Percentiles rank a stretch among this genome's conserved stretches.
These are phyloP conservation scores for Didymella pomorum DNA, from an alignment of 2,329 filamentous ascomycete species.

Conservation along the genomic window DNA sequence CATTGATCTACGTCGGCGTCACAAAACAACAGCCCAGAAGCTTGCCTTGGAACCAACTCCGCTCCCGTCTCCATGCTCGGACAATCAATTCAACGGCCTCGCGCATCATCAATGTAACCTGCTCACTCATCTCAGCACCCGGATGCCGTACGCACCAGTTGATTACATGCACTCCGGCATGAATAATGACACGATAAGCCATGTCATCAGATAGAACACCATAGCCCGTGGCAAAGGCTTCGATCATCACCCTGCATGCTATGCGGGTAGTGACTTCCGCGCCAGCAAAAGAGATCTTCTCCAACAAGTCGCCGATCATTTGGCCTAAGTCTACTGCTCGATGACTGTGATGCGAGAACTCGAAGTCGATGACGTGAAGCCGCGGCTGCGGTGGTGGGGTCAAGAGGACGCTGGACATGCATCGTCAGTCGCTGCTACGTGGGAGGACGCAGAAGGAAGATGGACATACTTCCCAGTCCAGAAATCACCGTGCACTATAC, in stretches of 20 bases:
- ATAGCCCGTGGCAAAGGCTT: slow-evolving; percentile 2
- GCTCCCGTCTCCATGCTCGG: not conserved
- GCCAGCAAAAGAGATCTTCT: not conserved
- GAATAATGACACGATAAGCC: not conserved
- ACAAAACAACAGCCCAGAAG: not conserved
- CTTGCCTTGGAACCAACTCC: not conserved
- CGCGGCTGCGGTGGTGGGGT: not conserved
- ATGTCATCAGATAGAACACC: not conserved
- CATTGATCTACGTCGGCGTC: not conserved
- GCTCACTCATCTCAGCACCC: not conserved
- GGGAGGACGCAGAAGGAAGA: no score
- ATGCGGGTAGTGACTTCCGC: not conserved
- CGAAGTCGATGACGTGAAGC: slow-evolving; percentile 9
- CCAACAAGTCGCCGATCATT: slow-evolving; percentile 6
- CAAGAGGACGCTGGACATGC: not conserved
- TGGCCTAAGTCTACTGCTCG: slow-evolving; percentile 1
- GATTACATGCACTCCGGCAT: slow-evolving; percentile 5
- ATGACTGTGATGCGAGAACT: slow-evolving; percentile 2
- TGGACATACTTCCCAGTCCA: no score
- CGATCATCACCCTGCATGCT: not conserved
- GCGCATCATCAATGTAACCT: not conserved
- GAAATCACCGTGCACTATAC: no score
- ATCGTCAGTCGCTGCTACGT: not conserved
- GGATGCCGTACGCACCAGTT: slow-evolving; percentile 6
- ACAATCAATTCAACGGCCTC: slow-evolving; percentile 1